Percentiles rank a stretch among this genome's conserved stretches.
Evolutionary conservation across 2,329 filamentous ascomycete species (phyloP).

Genomic region (Parastagonospora avenae): DNA sequence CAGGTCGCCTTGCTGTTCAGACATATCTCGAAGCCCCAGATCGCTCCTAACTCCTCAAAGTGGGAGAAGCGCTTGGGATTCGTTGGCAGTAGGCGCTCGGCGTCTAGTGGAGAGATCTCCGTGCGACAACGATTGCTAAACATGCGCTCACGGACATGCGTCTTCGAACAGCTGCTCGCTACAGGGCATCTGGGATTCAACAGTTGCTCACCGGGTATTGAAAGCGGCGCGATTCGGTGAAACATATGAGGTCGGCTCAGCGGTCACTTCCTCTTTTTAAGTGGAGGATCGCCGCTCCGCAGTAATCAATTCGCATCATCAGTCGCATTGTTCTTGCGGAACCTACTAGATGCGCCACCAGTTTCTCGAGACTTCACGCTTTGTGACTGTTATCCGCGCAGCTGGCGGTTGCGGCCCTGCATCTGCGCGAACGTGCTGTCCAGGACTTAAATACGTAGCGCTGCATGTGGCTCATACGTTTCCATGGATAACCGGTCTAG

Average conservation of each 20-base stretch:
- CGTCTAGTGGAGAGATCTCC: conserved; percentile 42
- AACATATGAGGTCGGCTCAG: conserved; percentile 3
- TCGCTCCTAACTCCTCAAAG: conserved; percentile 16
- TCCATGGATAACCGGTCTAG: conserved; percentile 31
- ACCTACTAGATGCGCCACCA: neutral
- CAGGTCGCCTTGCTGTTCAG: conserved; percentile 18
- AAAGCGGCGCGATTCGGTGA: conserved; percentile 2
- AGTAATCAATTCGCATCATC: conserved; percentile 6
- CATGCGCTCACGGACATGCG: conserved; percentile 17
- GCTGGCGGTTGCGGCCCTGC: conserved; percentile 28
- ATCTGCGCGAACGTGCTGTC: conserved; percentile 33
- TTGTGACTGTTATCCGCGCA: neutral
- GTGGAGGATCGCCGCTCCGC: neutral
- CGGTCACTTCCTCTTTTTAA: neutral
- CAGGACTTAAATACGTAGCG: conserved; percentile 36
- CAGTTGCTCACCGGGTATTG: neutral
- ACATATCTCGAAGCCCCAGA: conserved; percentile 23
- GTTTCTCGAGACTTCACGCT: neutral
- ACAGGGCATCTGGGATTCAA: neutral
- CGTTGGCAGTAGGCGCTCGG: conserved; percentile 38
- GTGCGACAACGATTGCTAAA: conserved; percentile 40
- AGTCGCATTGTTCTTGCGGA: neutral
- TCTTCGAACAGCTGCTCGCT: conserved; percentile 1
- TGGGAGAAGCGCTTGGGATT: conserved; percentile 38
- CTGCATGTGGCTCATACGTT: conserved; percentile 31